Evolutionary conservation across 768 basidiomycete species (phyloP), one percentile per base, ranked within the genome.

Genomic region (Mycena capillaripes): DNA sequence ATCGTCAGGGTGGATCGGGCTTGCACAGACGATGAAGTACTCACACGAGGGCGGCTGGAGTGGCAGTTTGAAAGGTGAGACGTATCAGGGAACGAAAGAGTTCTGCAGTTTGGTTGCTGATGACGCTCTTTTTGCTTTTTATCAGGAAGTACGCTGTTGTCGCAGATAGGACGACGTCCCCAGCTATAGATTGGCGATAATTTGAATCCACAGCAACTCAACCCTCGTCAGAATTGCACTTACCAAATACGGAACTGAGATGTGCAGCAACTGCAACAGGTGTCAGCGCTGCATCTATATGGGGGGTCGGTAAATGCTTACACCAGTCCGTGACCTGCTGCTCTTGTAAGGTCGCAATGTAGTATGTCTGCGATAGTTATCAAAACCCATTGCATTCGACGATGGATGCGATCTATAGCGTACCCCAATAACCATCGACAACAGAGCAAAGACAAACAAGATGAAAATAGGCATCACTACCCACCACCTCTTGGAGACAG

Each of bases 41-140:
- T 46, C 56, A 71, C 70, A 44, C 21, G 30, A 71, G 7, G 32
- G 64, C 27, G 23, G 70, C 57, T 11, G 70, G 70, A 21, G 70
- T 42, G 40, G 70, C 70, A 4, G 70, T 71, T 61, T 71, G 70
- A 19, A 71, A 71, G 8, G 70, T 71, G 50, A 71, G 70, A 16
- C 40, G 70, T 0, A 66, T 17, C 14, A 71, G 63, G 6, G 64
- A 52, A 10, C 2, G 10, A 12, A 71, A 27, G 44, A 71, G 36
- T 1, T 16, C 50, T 21, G 50, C 48, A 11, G 64, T 71, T 55
- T 44, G 29, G 0, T 57, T 0, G 46, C 46, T 61, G 63, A 66
- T 2, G 30, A 27, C 32, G n/a, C 6, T 9, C 50, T 55, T 60
- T 23, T 61, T 66, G 46, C 57, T 27, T 34, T 42, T 40, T 4